These are phyloP conservation scores for Hemisphaericaspora lyxosophila DNA, from an alignment of 1,139 yeast species.

Conservation along the genomic window DNA sequence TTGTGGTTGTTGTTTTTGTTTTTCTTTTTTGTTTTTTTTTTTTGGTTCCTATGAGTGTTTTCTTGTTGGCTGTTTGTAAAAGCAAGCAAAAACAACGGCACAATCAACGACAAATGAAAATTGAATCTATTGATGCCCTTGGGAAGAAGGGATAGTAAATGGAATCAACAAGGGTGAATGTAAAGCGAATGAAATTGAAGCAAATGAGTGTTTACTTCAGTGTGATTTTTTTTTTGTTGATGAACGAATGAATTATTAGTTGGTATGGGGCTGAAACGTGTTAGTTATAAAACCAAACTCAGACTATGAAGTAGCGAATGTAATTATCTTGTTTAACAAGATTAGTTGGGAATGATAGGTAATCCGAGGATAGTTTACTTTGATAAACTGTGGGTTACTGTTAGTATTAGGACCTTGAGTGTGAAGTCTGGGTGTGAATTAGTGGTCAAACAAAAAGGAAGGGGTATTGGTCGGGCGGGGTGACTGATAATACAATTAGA, in stretches of 20 bases:
- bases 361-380: neutral
- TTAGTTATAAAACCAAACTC: neutral
- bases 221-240: neutral
- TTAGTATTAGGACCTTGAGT: neutral
- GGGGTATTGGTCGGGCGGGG: too few relatives aligned
- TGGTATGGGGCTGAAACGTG: neutral
- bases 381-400: neutral
- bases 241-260: neutral
- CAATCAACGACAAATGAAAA: neutral
- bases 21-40: neutral
- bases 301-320: neutral
- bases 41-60: neutral
- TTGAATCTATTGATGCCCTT: too few relatives aligned
- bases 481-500: too few relatives aligned
- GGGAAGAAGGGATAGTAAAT: neutral
- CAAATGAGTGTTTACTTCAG: neutral
- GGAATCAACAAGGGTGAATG: neutral
- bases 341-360: constrained; percentile 1
- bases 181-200: neutral
- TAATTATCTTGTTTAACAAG: neutral
- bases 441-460: too few relatives aligned
- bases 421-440: neutral
- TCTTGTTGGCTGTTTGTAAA: neutral
- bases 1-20: neutral
- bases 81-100: neutral